phyloP scores from a whole-genome alignment of 148 eudicot genomes.

The Diospyros lotus region DNA sequence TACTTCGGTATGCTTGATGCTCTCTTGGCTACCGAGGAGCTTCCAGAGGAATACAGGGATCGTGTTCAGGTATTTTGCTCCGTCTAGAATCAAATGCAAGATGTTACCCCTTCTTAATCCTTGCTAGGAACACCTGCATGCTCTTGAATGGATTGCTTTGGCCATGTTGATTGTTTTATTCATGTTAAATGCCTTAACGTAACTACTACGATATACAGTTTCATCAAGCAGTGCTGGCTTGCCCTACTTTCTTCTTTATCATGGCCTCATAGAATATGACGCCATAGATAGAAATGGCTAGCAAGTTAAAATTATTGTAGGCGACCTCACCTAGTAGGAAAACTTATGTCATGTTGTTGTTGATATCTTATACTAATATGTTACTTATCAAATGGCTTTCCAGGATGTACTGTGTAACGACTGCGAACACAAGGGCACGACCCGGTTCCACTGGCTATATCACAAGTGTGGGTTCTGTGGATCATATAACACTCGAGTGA shows the following conservation, averaged over 20 bases:
- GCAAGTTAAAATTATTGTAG: no score
- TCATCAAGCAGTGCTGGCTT: background rate
- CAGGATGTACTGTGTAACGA: slow-evolving; percentile 95
- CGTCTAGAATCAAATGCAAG: no score
- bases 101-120: background rate
- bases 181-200: no score
- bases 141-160: no score
- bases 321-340: no score
- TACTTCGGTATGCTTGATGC: slow-evolving; percentile 93
- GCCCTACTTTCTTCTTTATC: background rate
- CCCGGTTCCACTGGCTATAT: slow-evolving; percentile 92
- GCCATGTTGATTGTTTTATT: no score
- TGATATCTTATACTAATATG: background rate
- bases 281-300: no score
- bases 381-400: background rate
- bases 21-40: slow-evolving; percentile 77
- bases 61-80: slow-evolving; percentile 48
- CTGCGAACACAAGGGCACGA: slow-evolving; percentile 71
- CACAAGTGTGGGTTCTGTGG: slow-evolving; percentile 88
- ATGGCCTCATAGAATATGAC: no score
- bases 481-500: slow-evolving; percentile 83
- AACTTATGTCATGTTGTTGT: background rate
- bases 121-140: no score
- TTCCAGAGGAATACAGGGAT: slow-evolving; percentile 83
- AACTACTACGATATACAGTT: background rate